Base-by-base conservation (phyloP, 192 early-diverging fungal species). In the Coemansia sp. region DNA sequence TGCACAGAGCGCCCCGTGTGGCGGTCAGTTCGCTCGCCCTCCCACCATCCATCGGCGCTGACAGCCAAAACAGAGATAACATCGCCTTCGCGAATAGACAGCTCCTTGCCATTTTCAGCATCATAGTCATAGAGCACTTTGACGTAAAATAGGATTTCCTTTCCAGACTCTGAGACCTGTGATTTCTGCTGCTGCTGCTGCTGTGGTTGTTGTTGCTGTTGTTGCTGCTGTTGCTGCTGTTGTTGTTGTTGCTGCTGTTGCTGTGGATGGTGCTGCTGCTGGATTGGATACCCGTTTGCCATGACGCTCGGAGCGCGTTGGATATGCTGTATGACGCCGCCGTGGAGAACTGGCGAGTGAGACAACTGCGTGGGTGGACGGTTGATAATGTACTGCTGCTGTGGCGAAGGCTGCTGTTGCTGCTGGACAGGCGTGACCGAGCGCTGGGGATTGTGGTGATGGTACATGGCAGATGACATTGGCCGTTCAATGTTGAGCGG, bases 111-210 rank as follows among this genome's bases (percentile, higher is more conserved):
- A 45, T 75, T 74, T 21, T 85, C 84, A 0, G 84, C 74, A 43
- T 74, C 77, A 21, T 82, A 85, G 64, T 85, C 84, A n/a, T 85
- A 83, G n/a, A 85, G 64, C 1, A 78, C 84, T 48, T 78, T 75
- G 50, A 82, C 79, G 40, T 85, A 82, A 32, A 83, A 85, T 42
- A 82, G 58, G 9, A 85, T 81, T 44, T 81, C 72, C 43, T 74
- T 79, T 44, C 72, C 72, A 5, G 61, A 65, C 45, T 79, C 69
- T 0, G 72, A 56, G 0, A 68, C 62, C 37, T 68, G 60, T 12
- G 50, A 62, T 11, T 26, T 37, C 38, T 45, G 65, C 15, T 68
- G 49, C 18, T 63, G 64, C 8, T 68, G 64, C 9, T 49, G 69
- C 16, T 57, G 62, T 41, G 62, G 54, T 16, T 68, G 63, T 15